phyloP scores from a whole-genome alignment of 768 basidiomycete genomes.

The Boletus patriciae region DNA sequence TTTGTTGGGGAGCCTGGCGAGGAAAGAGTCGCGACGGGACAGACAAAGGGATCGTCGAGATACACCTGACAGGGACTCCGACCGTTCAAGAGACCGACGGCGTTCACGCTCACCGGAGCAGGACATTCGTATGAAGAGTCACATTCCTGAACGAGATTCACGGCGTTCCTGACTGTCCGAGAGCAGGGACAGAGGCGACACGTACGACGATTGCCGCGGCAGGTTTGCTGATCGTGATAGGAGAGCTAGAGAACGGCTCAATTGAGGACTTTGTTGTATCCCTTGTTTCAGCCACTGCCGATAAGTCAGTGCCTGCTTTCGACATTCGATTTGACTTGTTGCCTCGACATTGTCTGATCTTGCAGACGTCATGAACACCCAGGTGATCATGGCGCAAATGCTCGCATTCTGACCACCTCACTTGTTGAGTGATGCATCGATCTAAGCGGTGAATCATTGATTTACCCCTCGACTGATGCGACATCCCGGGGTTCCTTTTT shows the following conservation, averaged over 20 bases:
- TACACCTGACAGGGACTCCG: slow-evolving; percentile 13
- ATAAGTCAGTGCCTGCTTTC: not conserved
- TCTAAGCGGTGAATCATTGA: not conserved
- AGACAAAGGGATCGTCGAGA: slow-evolving; percentile 6
- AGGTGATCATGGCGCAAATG: not conserved
- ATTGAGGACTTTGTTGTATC: not conserved
- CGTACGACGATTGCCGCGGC: slow-evolving; percentile 4
- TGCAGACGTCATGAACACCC: not conserved
- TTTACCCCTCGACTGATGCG: not conserved
- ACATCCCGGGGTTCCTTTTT: too few relatives aligned
- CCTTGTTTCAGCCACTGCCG: not conserved
- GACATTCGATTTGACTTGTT: not conserved
- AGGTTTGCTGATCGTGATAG: not conserved
- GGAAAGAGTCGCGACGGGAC: slow-evolving; percentile 25
- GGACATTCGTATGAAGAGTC: slow-evolving; percentile 15
- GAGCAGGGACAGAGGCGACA: slow-evolving; percentile 4
- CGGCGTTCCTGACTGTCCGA: slow-evolving; percentile 1
- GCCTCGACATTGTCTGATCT: not conserved
- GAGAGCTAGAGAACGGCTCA: not conserved
- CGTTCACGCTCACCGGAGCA: slow-evolving; percentile 18
- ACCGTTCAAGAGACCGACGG: slow-evolving; percentile 5
- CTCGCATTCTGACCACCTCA: not conserved
- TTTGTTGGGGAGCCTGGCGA: slow-evolving; percentile 50
- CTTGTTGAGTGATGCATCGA: not conserved
- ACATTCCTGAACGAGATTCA: slow-evolving; percentile 19